A percentile compares a stretch with the other conserved stretches of the same genome.
Evolutionary conservation across 768 basidiomycete species (phyloP).

Genomic region (Russula olivacea): DNA sequence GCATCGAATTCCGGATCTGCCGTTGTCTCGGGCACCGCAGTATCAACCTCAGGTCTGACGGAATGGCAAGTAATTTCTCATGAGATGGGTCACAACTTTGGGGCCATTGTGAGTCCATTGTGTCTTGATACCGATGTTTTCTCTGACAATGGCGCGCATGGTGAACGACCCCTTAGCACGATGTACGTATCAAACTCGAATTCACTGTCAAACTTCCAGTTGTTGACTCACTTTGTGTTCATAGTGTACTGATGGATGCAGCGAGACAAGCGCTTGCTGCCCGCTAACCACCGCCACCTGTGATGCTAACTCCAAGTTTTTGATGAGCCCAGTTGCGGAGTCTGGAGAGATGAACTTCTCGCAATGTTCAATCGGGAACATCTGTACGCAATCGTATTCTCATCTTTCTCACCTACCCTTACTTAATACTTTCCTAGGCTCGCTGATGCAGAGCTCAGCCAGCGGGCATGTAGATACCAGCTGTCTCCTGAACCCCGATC

Average conservation of each 20-base stretch:
- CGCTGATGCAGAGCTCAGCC: constrained; percentile 50
- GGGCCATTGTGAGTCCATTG: constrained; percentile 63
- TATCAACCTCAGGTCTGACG: constrained; percentile 67
- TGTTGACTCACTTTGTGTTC: constrained; percentile 11
- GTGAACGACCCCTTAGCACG: constrained; percentile 39
- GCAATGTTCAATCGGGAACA: constrained; percentile 75
- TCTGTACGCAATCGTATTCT: constrained; percentile 47
- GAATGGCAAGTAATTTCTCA: constrained; percentile 84
- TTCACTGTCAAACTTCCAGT: constrained; percentile 2
- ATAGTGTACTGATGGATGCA: constrained; percentile 65
- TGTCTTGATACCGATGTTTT: constrained; percentile 17
- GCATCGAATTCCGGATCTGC: constrained; percentile 42
- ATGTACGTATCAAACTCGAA: constrained; percentile 37
- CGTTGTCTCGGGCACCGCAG: constrained; percentile 72
- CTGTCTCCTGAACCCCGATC: constrained; percentile 53
- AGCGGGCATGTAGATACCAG: constrained; percentile 46
- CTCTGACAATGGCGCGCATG: constrained; percentile 21
- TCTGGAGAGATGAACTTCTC: constrained; percentile 65
- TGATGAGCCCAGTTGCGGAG: constrained; percentile 80
- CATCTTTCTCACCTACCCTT: constrained; percentile 1
- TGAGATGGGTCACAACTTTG: constrained; percentile 85
- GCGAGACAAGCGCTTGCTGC: constrained; percentile 49
- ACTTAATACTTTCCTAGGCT: constrained; percentile 38
- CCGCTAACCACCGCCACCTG: constrained; percentile 57
- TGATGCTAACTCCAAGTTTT: constrained; percentile 57